Base-by-base conservation (phyloP, 352 stramenopile species). In the Phytopythium boreale region DNA sequence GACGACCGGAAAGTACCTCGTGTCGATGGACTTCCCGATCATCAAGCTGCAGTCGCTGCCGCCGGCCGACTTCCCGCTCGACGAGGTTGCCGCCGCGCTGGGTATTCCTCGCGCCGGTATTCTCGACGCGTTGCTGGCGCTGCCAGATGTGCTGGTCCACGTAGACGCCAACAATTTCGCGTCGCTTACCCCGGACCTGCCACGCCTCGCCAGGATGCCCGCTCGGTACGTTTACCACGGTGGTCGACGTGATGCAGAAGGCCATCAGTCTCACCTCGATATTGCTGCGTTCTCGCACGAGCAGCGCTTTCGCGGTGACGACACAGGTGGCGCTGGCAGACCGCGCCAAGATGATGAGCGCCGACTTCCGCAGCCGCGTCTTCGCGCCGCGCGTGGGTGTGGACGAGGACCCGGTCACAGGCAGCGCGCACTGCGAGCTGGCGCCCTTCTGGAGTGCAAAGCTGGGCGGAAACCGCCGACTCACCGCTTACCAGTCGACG, bases 371-470 rank as follows among this genome's bases (percentile, higher is more conserved):
- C 19, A 84, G 71, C 47, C 71, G 71, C 36, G 96, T 96, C 71
- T 98, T 98, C 77, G 89, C 63, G 9, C 90, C 92, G 19, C 82
- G 88, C 41, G 72, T 86, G n/a, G 91, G 89, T 17, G 80, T 97
- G 14, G 71, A 90, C 59, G 93, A 98, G 75, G 93, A 98, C 65
- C 90, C 90, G 0, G 91, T 98, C 2, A 98, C 90, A 4, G 93
- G 92, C 11, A 96, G 80, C 36, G 86, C 91, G 5, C 91, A 98
- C 67, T 96, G 86, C 66, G 79, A 71, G 10, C 70, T 97, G 2
- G 86, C 75, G 4, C 78, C 86, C 4, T 97, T 97, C 64, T 98
- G 90, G 84, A 74, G 52, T 14, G 4, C 17, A 12, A 59, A 71
- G 12, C 49, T 81, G 7, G 44, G 20, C 24, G 29, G 39, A 17